These are phyloP conservation scores for Dactylella cylindrospora DNA, from an alignment of 2,329 filamentous ascomycete genomes.

Conservation along the genomic window DNA sequence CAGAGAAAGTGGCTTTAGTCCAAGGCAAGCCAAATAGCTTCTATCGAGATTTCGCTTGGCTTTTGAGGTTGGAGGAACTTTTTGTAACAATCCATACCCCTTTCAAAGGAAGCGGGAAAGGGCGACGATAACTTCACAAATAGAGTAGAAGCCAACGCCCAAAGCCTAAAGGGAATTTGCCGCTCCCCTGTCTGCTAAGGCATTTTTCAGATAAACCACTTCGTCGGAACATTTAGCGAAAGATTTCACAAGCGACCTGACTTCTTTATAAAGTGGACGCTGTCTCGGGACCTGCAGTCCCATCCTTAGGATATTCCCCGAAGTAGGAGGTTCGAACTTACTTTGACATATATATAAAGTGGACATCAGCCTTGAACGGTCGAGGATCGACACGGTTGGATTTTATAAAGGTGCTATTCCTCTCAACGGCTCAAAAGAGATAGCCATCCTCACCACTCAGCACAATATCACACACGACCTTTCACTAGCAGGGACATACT, in stretches of 20 bases:
- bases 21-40: too few relatives aligned
- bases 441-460: conserved; percentile 6
- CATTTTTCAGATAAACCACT: neutral
- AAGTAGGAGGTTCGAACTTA: conserved; percentile 27
- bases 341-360: conserved; percentile 6
- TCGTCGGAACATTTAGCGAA: conserved; percentile 9
- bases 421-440: conserved; percentile 11
- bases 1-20: too few relatives aligned
- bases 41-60: neutral
- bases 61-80: conserved; percentile 1
- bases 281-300: conserved; percentile 10
- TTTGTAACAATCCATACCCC: conserved; percentile 26
- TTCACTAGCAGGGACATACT: neutral
- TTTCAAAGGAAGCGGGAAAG: conserved; percentile 8
- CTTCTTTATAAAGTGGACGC: conserved; percentile 28
- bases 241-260: conserved; percentile 17
- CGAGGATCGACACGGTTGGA: conserved; percentile 17
- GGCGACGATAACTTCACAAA: conserved; percentile 12
- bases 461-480: neutral
- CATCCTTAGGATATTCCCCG: conserved; percentile 17
- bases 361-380: conserved; percentile 2
- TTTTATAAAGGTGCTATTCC: conserved; percentile 6
- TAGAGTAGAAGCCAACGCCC: conserved; percentile 10
- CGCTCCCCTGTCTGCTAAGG: neutral
- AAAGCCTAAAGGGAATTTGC: conserved; percentile 24